A percentile compares a stretch with the other conserved stretches of the same genome.
Conservation (phyloP, 1,284 basidiomycete species). For the Ganoderma lingzhi region DNA sequence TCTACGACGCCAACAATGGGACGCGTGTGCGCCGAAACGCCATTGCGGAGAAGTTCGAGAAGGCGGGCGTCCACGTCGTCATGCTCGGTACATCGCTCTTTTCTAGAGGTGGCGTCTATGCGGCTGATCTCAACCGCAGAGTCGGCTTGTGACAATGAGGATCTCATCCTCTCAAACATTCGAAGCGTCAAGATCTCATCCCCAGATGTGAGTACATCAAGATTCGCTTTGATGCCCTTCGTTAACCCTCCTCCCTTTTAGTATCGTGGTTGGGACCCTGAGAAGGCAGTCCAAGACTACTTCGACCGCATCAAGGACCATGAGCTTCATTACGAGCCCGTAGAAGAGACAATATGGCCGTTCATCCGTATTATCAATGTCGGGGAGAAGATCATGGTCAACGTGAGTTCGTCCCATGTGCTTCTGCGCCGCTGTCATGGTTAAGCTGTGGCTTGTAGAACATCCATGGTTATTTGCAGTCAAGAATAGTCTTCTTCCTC, state of each 20-base stretch:
- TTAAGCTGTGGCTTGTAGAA: slow-evolving; percentile 56
- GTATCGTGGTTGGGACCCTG: slow-evolving; percentile 94
- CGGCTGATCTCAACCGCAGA: slow-evolving; percentile 55
- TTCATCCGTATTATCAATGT: slow-evolving; percentile 98
- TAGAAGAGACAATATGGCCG: slow-evolving; percentile 87
- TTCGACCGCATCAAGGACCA: slow-evolving; percentile 90
- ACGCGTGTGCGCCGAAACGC: slow-evolving; percentile 71
- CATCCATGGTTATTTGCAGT: slow-evolving; percentile 88
- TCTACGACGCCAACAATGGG: slow-evolving; percentile 99
- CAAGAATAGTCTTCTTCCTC: slow-evolving; percentile 93
- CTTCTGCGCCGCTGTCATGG: background rate
- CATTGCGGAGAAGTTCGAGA: slow-evolving; percentile 87
- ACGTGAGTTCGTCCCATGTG: slow-evolving; percentile 56
- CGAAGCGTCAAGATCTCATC: slow-evolving; percentile 98
- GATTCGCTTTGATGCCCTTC: slow-evolving; percentile 11
- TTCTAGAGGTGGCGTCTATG: slow-evolving; percentile 16
- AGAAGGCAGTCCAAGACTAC: slow-evolving; percentile 92
- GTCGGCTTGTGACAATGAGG: slow-evolving; percentile 87
- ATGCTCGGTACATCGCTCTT: slow-evolving; percentile 76
- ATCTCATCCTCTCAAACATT: slow-evolving; percentile 95
- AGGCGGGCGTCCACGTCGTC: slow-evolving; percentile 89
- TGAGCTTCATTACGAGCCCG: slow-evolving; percentile 89
- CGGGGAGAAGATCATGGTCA: slow-evolving; percentile 93
- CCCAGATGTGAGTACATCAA: slow-evolving; percentile 79
- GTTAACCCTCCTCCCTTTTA: slow-evolving; percentile 41